Conservation (phyloP, 805 yeast genomes). For the Starmerella vitae region DNA sequence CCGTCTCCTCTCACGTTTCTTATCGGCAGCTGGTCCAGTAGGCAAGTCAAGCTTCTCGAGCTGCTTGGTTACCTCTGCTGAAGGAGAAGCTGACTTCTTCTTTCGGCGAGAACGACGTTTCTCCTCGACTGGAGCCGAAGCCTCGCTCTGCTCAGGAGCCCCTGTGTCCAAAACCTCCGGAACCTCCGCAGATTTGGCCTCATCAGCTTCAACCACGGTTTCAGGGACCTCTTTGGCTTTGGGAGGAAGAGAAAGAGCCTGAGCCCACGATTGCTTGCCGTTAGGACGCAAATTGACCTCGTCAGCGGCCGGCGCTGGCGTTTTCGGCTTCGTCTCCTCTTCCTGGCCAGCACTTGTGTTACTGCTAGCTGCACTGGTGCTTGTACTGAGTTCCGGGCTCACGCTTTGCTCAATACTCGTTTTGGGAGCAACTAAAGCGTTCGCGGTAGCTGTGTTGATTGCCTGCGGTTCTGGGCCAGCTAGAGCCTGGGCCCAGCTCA, state of each 20-base stretch:
- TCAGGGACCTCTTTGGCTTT: not conserved
- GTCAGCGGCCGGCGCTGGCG: constrained; percentile 6
- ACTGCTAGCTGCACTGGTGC: constrained; percentile 7
- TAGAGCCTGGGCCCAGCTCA: constrained; percentile 20
- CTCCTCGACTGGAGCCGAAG: not conserved
- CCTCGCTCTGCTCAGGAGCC: not conserved
- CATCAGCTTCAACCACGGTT: not conserved
- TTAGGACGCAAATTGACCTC: constrained; percentile 11
- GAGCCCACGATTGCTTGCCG: constrained; percentile 21
- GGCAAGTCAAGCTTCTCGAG: constrained; percentile 12
- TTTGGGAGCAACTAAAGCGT: not conserved
- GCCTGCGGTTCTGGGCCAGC: not conserved
- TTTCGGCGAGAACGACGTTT: constrained; percentile 3
- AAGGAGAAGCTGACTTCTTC: constrained; percentile 5
- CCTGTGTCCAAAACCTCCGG: not conserved
- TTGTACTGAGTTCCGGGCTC: not conserved
- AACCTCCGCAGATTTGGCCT: not conserved
- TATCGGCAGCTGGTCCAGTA: constrained; percentile 13
- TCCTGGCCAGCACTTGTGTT: not conserved
- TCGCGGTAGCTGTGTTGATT: not conserved
- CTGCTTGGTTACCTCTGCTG: constrained; percentile 9
- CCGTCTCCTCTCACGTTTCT: not conserved
- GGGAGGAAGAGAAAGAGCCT: constrained; percentile 16
- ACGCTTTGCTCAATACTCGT: not conserved
- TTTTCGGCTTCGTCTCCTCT: not conserved